A percentile compares a stretch with the other conserved stretches of the same genome.
These are phyloP conservation scores for Clarireedia hainanense DNA, from an alignment of 2,329 filamentous ascomycete species.

Conservation along the genomic window DNA sequence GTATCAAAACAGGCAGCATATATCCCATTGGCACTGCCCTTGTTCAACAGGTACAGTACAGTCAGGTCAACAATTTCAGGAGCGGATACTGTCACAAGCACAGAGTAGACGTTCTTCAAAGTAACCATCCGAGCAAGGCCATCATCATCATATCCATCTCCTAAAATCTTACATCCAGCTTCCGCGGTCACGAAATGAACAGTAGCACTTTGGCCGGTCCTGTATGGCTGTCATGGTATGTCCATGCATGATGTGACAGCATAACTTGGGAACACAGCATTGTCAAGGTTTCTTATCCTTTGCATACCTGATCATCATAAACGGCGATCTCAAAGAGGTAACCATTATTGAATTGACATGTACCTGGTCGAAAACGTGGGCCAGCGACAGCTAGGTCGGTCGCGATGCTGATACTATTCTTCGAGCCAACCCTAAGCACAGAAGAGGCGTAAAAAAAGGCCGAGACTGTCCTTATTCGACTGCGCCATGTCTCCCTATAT, in stretches of 20 bases:
- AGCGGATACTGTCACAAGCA: not conserved
- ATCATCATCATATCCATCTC: not conserved
- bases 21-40: not conserved
- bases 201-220: not conserved
- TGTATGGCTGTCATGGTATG: not conserved
- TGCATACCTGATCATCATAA: not conserved
- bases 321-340: not conserved
- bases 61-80: not conserved
- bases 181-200: not conserved
- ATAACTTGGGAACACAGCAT: not conserved
- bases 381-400: too few species aligned
- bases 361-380: not conserved
- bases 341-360: not conserved
- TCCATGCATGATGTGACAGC: too few species aligned
- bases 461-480: not conserved
- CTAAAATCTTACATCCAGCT: slow-evolving; percentile 2
- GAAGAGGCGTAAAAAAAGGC: not conserved
- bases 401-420: not conserved
- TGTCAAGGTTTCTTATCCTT: not conserved
- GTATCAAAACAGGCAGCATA: not conserved
- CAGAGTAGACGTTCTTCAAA: not conserved
- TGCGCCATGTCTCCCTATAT: too few species aligned
- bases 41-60: not conserved
- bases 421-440: not conserved
- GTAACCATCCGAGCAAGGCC: not conserved